Base-by-base conservation (phyloP, 352 stramenopile species). In the Peronospora tabacina region DNA sequence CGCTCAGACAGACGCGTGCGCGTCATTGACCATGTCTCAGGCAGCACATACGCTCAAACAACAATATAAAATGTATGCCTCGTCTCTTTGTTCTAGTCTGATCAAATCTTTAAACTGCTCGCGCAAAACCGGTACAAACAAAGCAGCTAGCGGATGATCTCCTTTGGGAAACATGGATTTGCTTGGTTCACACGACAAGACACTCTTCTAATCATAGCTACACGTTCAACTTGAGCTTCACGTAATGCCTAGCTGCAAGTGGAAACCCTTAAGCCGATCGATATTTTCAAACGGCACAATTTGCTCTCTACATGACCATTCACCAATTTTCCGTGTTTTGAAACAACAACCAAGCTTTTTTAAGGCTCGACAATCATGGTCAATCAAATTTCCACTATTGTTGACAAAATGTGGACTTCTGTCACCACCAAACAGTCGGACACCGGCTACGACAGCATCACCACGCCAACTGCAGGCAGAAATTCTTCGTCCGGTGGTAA, bases 151-250 rank as follows among this genome's bases (percentile, higher is more conserved):
- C 22, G 22, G 7, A 22, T 22, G 19, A 22, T 22, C 3, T 22
- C 19, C 19, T 4, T 22, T 22, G 3, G 19, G 19, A 22, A 22
- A 4, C 19, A 4, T 4, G 19, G 19, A 22, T 22, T 22, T 22
- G 19, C 19, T 22, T 22, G 19, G 19, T 22, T 1, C 19, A 22
- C 1, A 22, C 19, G 19, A 22, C 3, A 3, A 22, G 26, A 6
- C 26, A 11, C 8, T 30, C 26, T 30, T 29, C 26, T 6, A 30
- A 30, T 40, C 34, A 19, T 11, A 5, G 15, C 12, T 48, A 9
- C 24, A 49, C 49, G 52, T 60, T 60, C 52, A 60, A 60, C 6
- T 43, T 60, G 33, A 38, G 28, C 44, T 41, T 39, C 20, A 38
- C 6, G 33, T 2, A 24, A 46, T 16, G 5, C 24, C 41, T 26